Evolutionary conservation across 495 filamentous ascomycete genomes (phyloP).

Genomic region (Neurospora tetraspora): DNA sequence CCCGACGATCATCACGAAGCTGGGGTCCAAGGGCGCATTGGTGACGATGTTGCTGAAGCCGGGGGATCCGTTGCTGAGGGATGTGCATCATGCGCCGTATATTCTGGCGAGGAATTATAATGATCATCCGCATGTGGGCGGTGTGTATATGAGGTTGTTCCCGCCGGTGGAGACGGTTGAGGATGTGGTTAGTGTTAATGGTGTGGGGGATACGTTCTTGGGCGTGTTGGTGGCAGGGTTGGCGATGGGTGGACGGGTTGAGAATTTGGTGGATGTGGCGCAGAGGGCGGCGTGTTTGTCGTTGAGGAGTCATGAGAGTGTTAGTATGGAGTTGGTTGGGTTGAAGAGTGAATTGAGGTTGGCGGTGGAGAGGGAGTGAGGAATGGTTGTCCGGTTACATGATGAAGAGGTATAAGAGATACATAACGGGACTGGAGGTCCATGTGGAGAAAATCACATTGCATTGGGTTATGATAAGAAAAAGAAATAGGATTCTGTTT

Average conservation of each 20-base stretch:
- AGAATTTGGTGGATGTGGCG: constrained; percentile 43
- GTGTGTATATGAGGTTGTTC: constrained; percentile 78
- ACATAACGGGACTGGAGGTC: background rate
- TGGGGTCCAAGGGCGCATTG: constrained; percentile 71
- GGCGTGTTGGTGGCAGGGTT: constrained; percentile 67
- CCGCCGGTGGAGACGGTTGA: constrained; percentile 54
- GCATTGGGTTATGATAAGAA: background rate
- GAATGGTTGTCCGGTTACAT: background rate
- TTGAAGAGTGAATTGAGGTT: constrained; percentile 24
- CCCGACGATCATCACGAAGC: constrained; percentile 72
- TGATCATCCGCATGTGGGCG: constrained; percentile 51
- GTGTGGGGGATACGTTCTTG: constrained; percentile 86
- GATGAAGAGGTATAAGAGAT: background rate
- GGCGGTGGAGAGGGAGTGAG: constrained; percentile 5
- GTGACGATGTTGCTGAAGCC: constrained; percentile 56
- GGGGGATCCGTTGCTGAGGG: constrained; percentile 53
- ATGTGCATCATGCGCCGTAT: constrained; percentile 50
- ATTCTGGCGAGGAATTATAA: constrained; percentile 51
- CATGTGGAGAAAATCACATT: background rate
- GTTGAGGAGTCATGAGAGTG: constrained; percentile 59
- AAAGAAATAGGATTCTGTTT: background rate
- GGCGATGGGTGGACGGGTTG: constrained; percentile 37
- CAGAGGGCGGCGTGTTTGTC: constrained; percentile 73
- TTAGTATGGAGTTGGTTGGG: constrained; percentile 41
- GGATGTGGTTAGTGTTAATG: constrained; percentile 81